Conservation (phyloP, 179 eudicot species). For the Amaranthus tricolor region DNA sequence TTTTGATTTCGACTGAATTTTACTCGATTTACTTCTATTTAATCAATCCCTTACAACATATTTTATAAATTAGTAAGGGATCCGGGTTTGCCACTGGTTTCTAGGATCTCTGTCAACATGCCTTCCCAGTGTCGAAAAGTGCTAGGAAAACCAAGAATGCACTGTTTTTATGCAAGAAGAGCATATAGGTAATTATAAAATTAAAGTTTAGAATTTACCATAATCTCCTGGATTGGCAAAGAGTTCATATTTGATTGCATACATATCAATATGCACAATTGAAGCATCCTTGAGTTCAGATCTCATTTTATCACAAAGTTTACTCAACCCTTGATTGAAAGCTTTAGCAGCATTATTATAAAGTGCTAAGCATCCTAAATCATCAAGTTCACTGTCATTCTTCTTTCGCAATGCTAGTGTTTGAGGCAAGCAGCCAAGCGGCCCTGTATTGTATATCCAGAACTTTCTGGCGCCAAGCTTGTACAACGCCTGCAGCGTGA, state of each 20-base stretch:
- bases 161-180: too few species aligned
- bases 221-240: constrained; percentile 62
- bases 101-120: too few species aligned
- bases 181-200: too few species aligned
- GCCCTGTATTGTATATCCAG: constrained; percentile 89
- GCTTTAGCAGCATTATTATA: constrained; percentile 78
- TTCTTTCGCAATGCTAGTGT: constrained; percentile 47
- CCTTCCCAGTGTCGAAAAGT: too few species aligned
- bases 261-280: constrained; percentile 47
- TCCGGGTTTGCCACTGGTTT: too few species aligned
- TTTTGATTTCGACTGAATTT: too few species aligned
- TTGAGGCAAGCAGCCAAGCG: constrained; percentile 81
- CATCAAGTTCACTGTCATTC: constrained; percentile 49
- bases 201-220: constrained; percentile 35
- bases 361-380: constrained; percentile 60
- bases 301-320: constrained; percentile 28
- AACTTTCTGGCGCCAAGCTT: constrained; percentile 73
- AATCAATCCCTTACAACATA: too few species aligned
- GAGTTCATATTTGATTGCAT: constrained; percentile 70
- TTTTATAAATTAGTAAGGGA: too few species aligned
- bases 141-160: too few species aligned
- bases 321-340: constrained; percentile 41
- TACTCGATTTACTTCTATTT: too few species aligned
- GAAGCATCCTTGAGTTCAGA: constrained; percentile 26
- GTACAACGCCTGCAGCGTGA: constrained; percentile 47